A percentile compares a stretch with the other conserved stretches of the same genome.
Conservation (phyloP, 371 early-diverging fungal genomes). For the Mortierella sp. region DNA sequence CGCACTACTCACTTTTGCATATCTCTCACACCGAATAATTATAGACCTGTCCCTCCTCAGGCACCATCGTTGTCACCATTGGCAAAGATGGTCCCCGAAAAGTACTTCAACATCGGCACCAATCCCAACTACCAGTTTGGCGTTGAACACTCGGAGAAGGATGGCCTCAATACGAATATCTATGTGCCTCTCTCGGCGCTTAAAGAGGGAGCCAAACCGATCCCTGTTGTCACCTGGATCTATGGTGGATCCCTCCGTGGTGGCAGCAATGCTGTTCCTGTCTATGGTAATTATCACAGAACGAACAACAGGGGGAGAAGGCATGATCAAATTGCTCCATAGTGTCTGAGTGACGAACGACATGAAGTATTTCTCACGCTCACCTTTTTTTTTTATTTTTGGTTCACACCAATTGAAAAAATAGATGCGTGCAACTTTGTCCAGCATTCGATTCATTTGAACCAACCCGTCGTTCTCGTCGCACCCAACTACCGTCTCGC, state of each 20-base stretch:
- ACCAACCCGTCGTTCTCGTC: constrained; percentile 39
- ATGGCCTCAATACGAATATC: constrained; percentile 50
- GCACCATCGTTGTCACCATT: constrained; percentile 10
- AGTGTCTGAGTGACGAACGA: not conserved
- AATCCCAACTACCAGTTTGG: constrained; percentile 21
- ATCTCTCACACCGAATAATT: too few species aligned
- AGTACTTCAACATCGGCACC: constrained; percentile 3
- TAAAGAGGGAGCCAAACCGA: not conserved
- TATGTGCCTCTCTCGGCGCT: constrained; percentile 39
- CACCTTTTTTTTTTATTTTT: not conserved
- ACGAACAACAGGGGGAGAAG: too few species aligned
- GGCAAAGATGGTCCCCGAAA: constrained; percentile 3
- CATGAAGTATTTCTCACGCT: not conserved
- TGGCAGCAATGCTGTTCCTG: constrained; percentile 24
- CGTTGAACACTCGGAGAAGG: constrained; percentile 20
- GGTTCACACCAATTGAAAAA: not conserved
- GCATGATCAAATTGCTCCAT: not conserved
- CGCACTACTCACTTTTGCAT: not conserved
- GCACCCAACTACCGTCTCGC: constrained; percentile 50
- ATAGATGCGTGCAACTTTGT: constrained; percentile 41
- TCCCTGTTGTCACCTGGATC: constrained; percentile 47
- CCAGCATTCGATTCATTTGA: constrained; percentile 10
- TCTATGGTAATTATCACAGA: constrained; percentile 21
- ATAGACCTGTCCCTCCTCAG: constrained; percentile 26
- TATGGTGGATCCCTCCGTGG: constrained; percentile 37